Evolutionary conservation across 179 eudicot genomes (phyloP).

Genomic region (Drosera spatulata): DNA sequence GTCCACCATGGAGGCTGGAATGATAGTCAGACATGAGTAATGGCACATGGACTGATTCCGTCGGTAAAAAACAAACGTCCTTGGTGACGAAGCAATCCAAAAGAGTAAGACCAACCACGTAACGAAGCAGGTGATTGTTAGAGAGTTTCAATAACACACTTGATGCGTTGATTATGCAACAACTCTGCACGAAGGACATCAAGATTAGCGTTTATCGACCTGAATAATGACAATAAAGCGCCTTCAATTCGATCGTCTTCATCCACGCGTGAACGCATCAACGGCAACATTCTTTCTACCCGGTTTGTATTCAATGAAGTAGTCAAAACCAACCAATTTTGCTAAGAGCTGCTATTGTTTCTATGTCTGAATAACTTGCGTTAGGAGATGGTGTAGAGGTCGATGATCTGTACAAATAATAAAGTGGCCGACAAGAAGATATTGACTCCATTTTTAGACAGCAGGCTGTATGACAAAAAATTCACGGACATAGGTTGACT

Average conservation of each 20-base stretch:
- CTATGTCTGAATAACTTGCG: not conserved
- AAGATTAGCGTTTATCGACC: not conserved
- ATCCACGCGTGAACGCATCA: not conserved
- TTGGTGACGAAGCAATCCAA: no score
- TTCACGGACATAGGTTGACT: not conserved
- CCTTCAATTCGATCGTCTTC: not conserved
- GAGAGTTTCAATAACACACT: no score
- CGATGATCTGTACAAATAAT: not conserved
- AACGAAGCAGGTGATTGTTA: no score
- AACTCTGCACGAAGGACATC: not conserved
- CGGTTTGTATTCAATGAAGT: not conserved
- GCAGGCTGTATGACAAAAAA: not conserved
- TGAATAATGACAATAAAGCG: not conserved
- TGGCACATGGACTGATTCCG: no score
- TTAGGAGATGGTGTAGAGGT: not conserved
- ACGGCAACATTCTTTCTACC: not conserved
- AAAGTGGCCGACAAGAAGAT: not conserved
- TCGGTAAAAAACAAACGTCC: no score
- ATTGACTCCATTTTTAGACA: not conserved
- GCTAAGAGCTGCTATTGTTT: not conserved
- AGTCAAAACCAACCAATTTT: not conserved
- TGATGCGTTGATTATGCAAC: no score
- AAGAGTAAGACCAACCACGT: no score
- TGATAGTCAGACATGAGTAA: no score
- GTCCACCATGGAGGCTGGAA: no score